phyloP scores from a whole-genome alignment of 2,329 filamentous ascomycete genomes.

The Teratosphaeria zuluensis region DNA sequence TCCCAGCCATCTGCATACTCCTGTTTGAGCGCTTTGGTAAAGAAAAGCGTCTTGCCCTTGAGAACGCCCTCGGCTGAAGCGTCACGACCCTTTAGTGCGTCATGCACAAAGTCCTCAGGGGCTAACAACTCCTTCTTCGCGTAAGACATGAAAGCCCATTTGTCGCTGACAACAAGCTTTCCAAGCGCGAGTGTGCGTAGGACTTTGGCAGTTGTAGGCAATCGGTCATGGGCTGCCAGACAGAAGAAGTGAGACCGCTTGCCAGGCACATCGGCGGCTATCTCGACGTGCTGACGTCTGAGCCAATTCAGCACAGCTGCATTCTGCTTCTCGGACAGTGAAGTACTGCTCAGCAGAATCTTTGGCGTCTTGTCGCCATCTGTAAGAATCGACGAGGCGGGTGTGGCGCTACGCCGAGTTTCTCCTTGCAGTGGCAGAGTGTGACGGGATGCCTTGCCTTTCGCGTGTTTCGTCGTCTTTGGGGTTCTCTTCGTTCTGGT shows the following conservation, averaged over 20 bases:
- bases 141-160: conserved; percentile 35
- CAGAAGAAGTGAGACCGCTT: conserved; percentile 20
- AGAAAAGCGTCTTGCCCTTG: conserved; percentile 43
- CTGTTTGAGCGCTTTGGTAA: conserved; percentile 33
- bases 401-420: not conserved
- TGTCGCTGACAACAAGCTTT: conserved; percentile 37
- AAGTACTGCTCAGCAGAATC: conserved; percentile 14
- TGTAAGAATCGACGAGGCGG: conserved; percentile 2
- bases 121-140: conserved; percentile 28
- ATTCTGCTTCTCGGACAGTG: conserved; percentile 7
- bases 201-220: conserved; percentile 38
- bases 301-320: conserved; percentile 24
- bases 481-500: not conserved
- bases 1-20: conserved; percentile 28
- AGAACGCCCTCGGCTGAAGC: conserved; percentile 32
- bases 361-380: conserved; percentile 7
- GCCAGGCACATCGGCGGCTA: conserved; percentile 25
- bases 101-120: conserved; percentile 24
- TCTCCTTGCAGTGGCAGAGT: not conserved
- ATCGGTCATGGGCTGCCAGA: conserved; percentile 29
- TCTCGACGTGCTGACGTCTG: conserved; percentile 22
- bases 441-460: not conserved
- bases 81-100: conserved; percentile 16
- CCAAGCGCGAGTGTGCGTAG: conserved; percentile 34
- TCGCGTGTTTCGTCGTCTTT: not conserved